Evolutionary conservation across 768 basidiomycete species (phyloP).

Genomic region (Xanthoconium purpureum): DNA sequence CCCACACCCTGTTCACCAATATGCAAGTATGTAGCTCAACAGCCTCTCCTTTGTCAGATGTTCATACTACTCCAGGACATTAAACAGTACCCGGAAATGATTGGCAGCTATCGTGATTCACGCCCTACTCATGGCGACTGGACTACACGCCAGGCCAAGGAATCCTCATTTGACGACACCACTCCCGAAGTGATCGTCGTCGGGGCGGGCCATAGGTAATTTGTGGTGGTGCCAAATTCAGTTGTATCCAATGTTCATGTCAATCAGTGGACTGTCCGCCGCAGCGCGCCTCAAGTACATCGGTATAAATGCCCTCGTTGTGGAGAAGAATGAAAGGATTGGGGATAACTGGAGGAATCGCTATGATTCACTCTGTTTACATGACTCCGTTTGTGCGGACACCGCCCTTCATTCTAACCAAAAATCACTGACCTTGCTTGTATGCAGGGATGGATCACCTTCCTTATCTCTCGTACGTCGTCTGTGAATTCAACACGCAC

Average conservation of each 20-base stretch:
- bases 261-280: conserved; percentile 15
- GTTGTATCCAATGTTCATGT: background rate
- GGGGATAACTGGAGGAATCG: conserved; percentile 58
- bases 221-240: conserved; percentile 45
- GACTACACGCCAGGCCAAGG: background rate
- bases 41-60: background rate
- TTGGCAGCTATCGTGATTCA: conserved; percentile 6
- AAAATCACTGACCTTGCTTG: background rate
- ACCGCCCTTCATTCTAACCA: background rate
- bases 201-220: conserved; percentile 55
- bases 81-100: conserved; percentile 40
- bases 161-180: background rate
- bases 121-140: background rate
- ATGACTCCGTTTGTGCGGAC: conserved; percentile 40
- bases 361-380: conserved; percentile 54
- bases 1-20: conserved; percentile 54
- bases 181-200: conserved; percentile 46
- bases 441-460: conserved; percentile 2
- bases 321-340: conserved; percentile 49
- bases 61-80: background rate
- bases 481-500: background rate
- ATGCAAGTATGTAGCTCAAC: conserved; percentile 35
- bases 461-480: conserved; percentile 47
- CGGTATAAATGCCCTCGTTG: conserved; percentile 49
- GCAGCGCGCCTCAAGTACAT: conserved; percentile 60